Evolutionary conservation across 352 stramenopile genomes (phyloP).

Genomic region (Globisporangium paroecandrum): DNA sequence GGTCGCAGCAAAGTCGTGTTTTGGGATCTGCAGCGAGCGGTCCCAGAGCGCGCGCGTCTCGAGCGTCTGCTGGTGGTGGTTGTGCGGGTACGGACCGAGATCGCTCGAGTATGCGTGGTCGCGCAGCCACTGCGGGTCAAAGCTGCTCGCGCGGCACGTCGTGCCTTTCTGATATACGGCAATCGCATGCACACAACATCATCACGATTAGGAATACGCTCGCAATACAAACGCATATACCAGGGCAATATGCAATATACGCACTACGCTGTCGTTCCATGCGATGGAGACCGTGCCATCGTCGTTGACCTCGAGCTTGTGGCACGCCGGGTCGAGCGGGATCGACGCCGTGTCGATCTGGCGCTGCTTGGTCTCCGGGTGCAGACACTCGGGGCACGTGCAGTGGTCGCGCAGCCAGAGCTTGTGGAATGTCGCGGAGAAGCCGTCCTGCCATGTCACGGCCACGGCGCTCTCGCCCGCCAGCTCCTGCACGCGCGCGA

Average conservation of each 20-base stretch:
- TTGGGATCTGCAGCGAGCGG: slow-evolving; percentile 39
- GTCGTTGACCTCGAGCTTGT: slow-evolving; percentile 33
- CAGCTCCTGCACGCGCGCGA: slow-evolving; percentile 54
- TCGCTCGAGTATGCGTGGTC: slow-evolving; percentile 64
- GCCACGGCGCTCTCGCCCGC: slow-evolving; percentile 42
- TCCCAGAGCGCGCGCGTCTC: slow-evolving; percentile 55
- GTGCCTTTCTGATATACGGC: slow-evolving; percentile 35
- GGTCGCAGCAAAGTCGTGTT: slow-evolving; percentile 37
- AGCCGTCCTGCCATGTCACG: slow-evolving; percentile 75
- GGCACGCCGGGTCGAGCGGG: slow-evolving; percentile 41
- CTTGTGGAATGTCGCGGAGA: slow-evolving; percentile 79
- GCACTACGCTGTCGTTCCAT: slow-evolving; percentile 55
- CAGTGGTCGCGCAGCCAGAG: slow-evolving; percentile 86
- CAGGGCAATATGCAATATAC: slow-evolving; percentile 7
- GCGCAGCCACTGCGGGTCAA: slow-evolving; percentile 69
- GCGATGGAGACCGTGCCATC: slow-evolving; percentile 42
- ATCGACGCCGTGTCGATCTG: slow-evolving; percentile 82
- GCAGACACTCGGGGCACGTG: slow-evolving; percentile 56
- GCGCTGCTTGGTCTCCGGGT: slow-evolving; percentile 71
- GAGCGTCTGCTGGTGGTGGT: slow-evolving; percentile 56
- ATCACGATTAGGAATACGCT: not conserved
- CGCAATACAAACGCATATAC: slow-evolving; percentile 5
- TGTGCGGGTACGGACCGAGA: slow-evolving; percentile 40
- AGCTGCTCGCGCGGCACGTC: slow-evolving; percentile 55
- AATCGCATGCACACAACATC: not conserved